These are phyloP conservation scores for Ophiobolus disseminans DNA, from an alignment of 2,329 filamentous ascomycete species.

Conservation along the genomic window DNA sequence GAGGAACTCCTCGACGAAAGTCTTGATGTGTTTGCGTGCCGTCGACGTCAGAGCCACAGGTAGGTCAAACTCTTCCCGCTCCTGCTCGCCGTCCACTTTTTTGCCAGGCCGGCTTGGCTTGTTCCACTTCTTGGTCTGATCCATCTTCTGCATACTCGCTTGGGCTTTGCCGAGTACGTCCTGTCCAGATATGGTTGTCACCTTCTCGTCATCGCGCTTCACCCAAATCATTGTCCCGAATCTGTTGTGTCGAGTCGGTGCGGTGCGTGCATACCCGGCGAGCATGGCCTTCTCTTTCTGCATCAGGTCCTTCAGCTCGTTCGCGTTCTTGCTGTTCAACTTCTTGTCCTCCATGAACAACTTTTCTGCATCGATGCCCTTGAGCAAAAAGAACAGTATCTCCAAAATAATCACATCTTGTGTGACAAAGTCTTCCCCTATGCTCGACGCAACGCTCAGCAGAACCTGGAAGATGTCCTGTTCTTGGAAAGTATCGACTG, in stretches of 20 bases:
- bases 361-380: conserved; percentile 82
- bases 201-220: conserved; percentile 81
- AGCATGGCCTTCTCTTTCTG: conserved; percentile 85
- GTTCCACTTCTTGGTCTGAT: conserved; percentile 87
- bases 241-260: conserved; percentile 86
- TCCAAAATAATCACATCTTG: conserved; percentile 92
- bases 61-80: conserved; percentile 72
- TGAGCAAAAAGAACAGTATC: conserved; percentile 89
- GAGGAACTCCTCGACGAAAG: conserved; percentile 90
- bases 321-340: conserved; percentile 70
- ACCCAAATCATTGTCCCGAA: conserved; percentile 99
- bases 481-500: conserved; percentile 85
- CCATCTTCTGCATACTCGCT: conserved; percentile 83
- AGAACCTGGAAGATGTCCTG: conserved; percentile 90
- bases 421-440: conserved; percentile 88
- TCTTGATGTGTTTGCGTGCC: conserved; percentile 77
- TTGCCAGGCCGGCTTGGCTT: conserved; percentile 68
- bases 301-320: conserved; percentile 77
- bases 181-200: conserved; percentile 88
- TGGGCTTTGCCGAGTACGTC: conserved; percentile 78
- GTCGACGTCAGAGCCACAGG: conserved; percentile 72
- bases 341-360: conserved; percentile 84
- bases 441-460: conserved; percentile 86
- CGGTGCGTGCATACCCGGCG: conserved; percentile 75
- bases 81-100: conserved; percentile 50